These are phyloP conservation scores for Cladosporium oxysporum DNA, from an alignment of 2,329 filamentous ascomycete species.

Conservation along the genomic window DNA sequence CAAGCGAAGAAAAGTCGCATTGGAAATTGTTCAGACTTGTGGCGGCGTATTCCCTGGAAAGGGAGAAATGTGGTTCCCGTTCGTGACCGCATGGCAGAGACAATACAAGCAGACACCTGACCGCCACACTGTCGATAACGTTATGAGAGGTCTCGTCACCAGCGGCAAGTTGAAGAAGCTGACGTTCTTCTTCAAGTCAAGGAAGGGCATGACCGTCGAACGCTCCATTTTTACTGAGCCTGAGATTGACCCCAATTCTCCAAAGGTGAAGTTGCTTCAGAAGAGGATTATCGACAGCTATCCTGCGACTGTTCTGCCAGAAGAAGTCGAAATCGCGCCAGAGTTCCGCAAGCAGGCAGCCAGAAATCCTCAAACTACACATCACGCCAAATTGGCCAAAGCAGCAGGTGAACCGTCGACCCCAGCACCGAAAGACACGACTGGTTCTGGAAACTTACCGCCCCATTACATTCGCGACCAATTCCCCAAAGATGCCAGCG, in stretches of 20 bases:
- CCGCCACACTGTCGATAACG: constrained; percentile 52
- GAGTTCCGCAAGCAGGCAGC: constrained; percentile 27
- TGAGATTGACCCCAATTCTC: constrained; percentile 47
- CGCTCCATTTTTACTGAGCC: constrained; percentile 53
- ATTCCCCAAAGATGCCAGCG: constrained; percentile 10
- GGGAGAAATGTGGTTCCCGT: constrained; percentile 57
- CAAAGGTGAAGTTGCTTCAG: constrained; percentile 51
- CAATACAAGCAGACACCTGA: constrained; percentile 51
- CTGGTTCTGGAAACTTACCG: neutral
- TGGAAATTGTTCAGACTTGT: constrained; percentile 56
- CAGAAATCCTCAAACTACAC: constrained; percentile 7
- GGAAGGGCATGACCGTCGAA: constrained; percentile 50
- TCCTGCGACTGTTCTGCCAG: constrained; percentile 48
- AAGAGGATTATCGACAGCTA: constrained; percentile 51
- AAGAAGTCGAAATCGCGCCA: constrained; percentile 43
- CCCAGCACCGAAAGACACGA: neutral
- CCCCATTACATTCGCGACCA: constrained; percentile 20
- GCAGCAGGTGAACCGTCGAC: neutral
- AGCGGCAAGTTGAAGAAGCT: constrained; percentile 54
- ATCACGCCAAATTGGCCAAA: constrained; percentile 1
- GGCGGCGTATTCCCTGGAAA: constrained; percentile 59
- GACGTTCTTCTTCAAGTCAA: constrained; percentile 53
- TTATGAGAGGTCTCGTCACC: constrained; percentile 53
- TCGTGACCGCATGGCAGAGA: constrained; percentile 55
- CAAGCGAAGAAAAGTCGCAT: constrained; percentile 52